These are phyloP conservation scores for Neoarthrinium moseri DNA, from an alignment of 2,329 filamentous ascomycete species.

Conservation along the genomic window DNA sequence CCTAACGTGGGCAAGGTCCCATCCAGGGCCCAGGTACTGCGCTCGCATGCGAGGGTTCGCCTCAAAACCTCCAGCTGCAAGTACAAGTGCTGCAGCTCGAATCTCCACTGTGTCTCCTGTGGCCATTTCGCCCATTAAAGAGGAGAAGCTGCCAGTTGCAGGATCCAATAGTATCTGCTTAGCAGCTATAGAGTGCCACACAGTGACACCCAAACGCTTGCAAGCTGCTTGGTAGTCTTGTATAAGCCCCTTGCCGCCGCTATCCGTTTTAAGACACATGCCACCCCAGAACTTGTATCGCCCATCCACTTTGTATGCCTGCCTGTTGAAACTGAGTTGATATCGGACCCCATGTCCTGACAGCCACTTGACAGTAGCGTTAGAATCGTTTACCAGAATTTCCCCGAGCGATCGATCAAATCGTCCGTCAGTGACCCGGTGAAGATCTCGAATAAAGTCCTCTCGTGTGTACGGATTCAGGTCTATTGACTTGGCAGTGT, in stretches of 20 bases:
- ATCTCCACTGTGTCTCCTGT: constrained; percentile 2
- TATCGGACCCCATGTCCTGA: constrained; percentile 53
- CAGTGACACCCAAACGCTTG: constrained; percentile 35
- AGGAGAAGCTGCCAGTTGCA: not conserved
- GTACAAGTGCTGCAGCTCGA: constrained; percentile 34
- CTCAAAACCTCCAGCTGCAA: constrained; percentile 65
- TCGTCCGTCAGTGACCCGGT: constrained; percentile 53
- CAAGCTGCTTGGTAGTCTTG: constrained; percentile 46
- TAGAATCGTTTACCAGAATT: constrained; percentile 50
- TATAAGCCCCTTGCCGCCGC: constrained; percentile 41
- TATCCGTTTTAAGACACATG: constrained; percentile 51
- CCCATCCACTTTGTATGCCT: constrained; percentile 63
- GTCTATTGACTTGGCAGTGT: constrained; percentile 51
- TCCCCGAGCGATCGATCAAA: constrained; percentile 48
- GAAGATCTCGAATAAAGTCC: constrained; percentile 56
- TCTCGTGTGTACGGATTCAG: constrained; percentile 52
- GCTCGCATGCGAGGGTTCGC: constrained; percentile 55
- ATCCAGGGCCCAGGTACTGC: constrained; percentile 54
- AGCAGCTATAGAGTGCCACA: constrained; percentile 46
- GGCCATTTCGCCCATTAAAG: not conserved
- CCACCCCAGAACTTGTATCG: constrained; percentile 67
- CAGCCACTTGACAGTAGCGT: constrained; percentile 54
- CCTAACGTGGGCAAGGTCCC: constrained; percentile 61
- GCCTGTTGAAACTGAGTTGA: constrained; percentile 62
- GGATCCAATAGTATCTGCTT: constrained; percentile 35